A percentile compares a stretch with the other conserved stretches of the same genome.
Evolutionary conservation across 805 yeast species (phyloP).

Genomic region (Cyberlindnera mississippiensis): DNA sequence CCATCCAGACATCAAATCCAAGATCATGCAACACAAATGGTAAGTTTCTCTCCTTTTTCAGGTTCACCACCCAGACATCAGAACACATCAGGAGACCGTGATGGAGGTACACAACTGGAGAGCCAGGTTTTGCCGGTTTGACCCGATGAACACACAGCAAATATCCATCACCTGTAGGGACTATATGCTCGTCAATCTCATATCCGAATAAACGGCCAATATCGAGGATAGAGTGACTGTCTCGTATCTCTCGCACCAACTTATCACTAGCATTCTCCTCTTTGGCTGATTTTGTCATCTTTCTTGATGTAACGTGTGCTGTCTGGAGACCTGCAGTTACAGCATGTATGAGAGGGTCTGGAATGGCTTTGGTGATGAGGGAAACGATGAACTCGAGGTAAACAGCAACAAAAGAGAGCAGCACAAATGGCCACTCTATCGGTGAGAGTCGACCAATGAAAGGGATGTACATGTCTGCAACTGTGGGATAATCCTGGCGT

Average conservation of each 20-base stretch:
- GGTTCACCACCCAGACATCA: constrained; percentile 68
- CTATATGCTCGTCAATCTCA: constrained; percentile 69
- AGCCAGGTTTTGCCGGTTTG: constrained; percentile 32
- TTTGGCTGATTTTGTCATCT: neutral
- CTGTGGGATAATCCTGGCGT: too few relatives aligned
- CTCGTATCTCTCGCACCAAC: constrained; percentile 29
- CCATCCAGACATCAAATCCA: constrained; percentile 94
- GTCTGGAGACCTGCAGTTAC: constrained; percentile 30
- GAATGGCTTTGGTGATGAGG: constrained; percentile 42
- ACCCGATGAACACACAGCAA: constrained; percentile 72
- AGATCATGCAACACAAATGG: constrained; percentile 74
- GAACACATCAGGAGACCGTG: constrained; percentile 90
- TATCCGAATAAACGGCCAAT: constrained; percentile 70
- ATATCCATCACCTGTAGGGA: constrained; percentile 73
- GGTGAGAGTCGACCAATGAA: constrained; percentile 44
- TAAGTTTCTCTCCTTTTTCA: constrained; percentile 47
- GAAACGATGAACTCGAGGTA: constrained; percentile 48
- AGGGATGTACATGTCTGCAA: constrained; percentile 29
- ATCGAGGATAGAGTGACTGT: constrained; percentile 53
- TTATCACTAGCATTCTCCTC: constrained; percentile 16
- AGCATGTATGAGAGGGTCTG: constrained; percentile 36
- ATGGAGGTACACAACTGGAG: constrained; percentile 72
- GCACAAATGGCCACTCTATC: constrained; percentile 46
- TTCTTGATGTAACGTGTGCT: neutral
- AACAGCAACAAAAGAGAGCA: constrained; percentile 41